Percentiles rank a stretch among this genome's conserved stretches.
Conservation (phyloP, 2,329 filamentous ascomycete genomes). For the Monosporascus cannonballus region DNA sequence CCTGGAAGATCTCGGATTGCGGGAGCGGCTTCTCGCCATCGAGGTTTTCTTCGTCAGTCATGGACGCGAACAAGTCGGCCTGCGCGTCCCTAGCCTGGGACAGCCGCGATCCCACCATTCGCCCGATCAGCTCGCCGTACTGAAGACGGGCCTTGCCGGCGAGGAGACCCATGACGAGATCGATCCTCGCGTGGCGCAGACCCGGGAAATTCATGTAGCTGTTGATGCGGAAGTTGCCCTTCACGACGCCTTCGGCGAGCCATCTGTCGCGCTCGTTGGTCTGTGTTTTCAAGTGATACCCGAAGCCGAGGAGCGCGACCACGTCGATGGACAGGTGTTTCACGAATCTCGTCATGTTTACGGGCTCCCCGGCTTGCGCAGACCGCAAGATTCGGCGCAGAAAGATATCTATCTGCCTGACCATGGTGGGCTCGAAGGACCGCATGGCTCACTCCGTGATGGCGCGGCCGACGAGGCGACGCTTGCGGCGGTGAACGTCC, state of each 20-base stretch:
- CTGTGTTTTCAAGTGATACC: not conserved
- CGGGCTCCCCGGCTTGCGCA: not conserved
- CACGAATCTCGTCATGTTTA: conserved; percentile 1
- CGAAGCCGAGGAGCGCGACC: not conserved
- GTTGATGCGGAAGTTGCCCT: not conserved
- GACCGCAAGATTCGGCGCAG: not conserved
- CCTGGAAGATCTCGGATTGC: not conserved
- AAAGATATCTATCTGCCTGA: not conserved
- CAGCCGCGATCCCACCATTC: not conserved
- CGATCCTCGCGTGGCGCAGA: not conserved
- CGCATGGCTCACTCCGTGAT: not conserved
- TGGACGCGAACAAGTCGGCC: not conserved
- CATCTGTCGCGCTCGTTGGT: not conserved
- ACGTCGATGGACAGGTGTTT: not conserved
- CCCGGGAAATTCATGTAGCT: not conserved
- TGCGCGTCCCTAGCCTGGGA: not conserved
- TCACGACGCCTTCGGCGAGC: not conserved
- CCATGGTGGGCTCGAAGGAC: not conserved
- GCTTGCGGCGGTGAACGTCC: not conserved
- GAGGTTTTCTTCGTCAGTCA: not conserved
- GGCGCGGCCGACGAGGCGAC: not conserved
- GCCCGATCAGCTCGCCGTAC: not conserved
- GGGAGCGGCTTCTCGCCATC: not conserved
- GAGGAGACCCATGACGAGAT: not conserved
- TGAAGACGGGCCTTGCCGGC: not conserved